A percentile compares a stretch with the other conserved stretches of the same genome.
These are phyloP conservation scores for Celoporthe dispersa DNA, from an alignment of 2,329 filamentous ascomycete genomes.

Conservation along the genomic window DNA sequence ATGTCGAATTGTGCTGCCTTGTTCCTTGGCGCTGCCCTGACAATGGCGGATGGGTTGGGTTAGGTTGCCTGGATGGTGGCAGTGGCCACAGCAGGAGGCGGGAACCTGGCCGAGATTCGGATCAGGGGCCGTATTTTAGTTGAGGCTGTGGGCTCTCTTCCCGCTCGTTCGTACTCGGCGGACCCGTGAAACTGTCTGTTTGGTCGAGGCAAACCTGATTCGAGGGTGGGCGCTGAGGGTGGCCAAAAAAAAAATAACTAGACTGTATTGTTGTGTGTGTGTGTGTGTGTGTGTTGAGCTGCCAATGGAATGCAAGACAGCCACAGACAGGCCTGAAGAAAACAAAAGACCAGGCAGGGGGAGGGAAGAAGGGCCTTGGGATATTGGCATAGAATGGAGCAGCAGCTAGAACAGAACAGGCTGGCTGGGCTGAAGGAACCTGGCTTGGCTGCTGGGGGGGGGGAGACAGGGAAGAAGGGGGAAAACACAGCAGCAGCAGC, in stretches of 20 bases:
- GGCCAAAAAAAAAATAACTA: neutral
- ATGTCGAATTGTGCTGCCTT: neutral
- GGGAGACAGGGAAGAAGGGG: too few species aligned
- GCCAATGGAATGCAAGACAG: neutral
- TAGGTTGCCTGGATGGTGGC: neutral
- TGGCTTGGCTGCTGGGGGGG: too few species aligned
- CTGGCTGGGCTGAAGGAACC: neutral
- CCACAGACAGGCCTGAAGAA: neutral
- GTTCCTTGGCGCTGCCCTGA: neutral
- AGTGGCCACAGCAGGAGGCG: constrained; percentile 2
- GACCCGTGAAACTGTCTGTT: neutral
- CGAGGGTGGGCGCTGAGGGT: neutral
- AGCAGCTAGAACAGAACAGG: neutral
- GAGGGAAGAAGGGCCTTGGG: neutral
- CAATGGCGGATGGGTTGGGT: neutral
- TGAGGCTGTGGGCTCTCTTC: neutral
- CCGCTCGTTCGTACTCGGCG: neutral
- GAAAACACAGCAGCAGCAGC: neutral
- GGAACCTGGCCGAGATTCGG: constrained; percentile 5
- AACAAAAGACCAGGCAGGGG: neutral
- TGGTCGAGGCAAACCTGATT: neutral
- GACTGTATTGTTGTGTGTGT: neutral
- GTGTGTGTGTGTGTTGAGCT: neutral
- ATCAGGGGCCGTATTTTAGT: neutral
- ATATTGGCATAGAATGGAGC: neutral